These are phyloP conservation scores for Geosmithia morbida DNA, from an alignment of 2,329 filamentous ascomycete genomes.

Conservation along the genomic window DNA sequence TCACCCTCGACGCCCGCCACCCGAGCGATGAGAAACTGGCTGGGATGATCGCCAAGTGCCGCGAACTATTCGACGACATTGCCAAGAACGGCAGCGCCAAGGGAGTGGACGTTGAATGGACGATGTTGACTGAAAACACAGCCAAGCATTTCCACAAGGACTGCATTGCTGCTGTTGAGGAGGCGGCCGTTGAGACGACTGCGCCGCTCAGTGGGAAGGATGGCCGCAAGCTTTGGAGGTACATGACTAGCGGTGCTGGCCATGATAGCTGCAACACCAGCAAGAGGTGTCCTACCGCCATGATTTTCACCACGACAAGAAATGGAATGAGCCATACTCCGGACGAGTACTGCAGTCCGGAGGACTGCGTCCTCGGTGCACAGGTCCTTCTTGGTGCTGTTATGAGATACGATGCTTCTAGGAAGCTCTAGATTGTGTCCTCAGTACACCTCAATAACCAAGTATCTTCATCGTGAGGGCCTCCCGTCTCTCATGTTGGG, in stretches of 20 bases:
- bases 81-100: conserved; percentile 32
- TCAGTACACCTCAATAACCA: background rate
- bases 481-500: too few relatives aligned
- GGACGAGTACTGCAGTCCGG: conserved; percentile 10
- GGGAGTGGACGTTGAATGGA: conserved; percentile 41
- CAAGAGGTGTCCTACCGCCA: conserved; percentile 13
- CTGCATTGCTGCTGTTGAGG: conserved; percentile 44
- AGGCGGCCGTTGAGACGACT: conserved; percentile 28
- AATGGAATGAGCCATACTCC: conserved; percentile 17
- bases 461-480: too few relatives aligned
- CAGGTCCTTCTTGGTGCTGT: conserved; percentile 12
- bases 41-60: conserved; percentile 30
- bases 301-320: conserved; percentile 17
- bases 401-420: conserved; percentile 5
- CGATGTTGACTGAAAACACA: conserved; percentile 38
- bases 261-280: conserved; percentile 18
- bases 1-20: conserved; percentile 50
- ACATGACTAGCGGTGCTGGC: conserved; percentile 15
- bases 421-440: background rate
- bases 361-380: conserved; percentile 13
- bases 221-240: conserved; percentile 10
- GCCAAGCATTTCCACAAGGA: conserved; percentile 46
- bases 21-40: conserved; percentile 36
- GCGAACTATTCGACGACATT: conserved; percentile 27
- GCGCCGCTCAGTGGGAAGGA: conserved; percentile 3